Evolutionary conservation across 306 rosid species (phyloP).

Genomic region (Begonia loranthoides): DNA sequence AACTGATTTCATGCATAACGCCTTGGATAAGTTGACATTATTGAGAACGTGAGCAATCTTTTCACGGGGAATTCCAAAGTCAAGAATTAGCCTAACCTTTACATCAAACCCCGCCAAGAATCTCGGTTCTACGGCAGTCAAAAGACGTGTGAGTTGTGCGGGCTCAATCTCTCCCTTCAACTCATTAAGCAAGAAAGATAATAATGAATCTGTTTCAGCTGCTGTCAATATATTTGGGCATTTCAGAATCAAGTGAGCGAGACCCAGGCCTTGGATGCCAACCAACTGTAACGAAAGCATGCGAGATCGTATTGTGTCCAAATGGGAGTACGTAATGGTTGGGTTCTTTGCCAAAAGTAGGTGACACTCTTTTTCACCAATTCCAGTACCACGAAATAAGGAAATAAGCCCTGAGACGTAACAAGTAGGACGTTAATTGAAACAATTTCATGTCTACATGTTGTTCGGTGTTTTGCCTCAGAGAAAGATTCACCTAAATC

Average conservation of each 20-base stretch:
- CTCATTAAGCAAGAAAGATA: slow-evolving; percentile 29
- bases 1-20: slow-evolving; percentile 36
- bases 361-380: slow-evolving; percentile 23
- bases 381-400: slow-evolving; percentile 37
- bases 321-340: slow-evolving; percentile 13
- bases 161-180: slow-evolving; percentile 35
- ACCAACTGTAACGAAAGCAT: slow-evolving; percentile 28
- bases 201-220: slow-evolving; percentile 30
- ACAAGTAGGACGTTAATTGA: not conserved
- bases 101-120: slow-evolving; percentile 32
- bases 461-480: slow-evolving; percentile 34
- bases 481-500: slow-evolving; percentile 31
- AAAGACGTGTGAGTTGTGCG: slow-evolving; percentile 30
- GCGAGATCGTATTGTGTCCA: slow-evolving; percentile 31
- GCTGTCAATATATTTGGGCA: slow-evolving; percentile 28
- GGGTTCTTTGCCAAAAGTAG: slow-evolving; percentile 27
- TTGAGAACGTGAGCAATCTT: slow-evolving; percentile 42
- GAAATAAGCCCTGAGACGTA: slow-evolving; percentile 35
- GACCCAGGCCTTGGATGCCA: slow-evolving; percentile 29
- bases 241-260: slow-evolving; percentile 24
- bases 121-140: slow-evolving; percentile 19
- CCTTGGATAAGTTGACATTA: slow-evolving; percentile 42
- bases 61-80: slow-evolving; percentile 35
- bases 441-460: not conserved
- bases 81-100: slow-evolving; percentile 37